phyloP scores from a whole-genome alignment of 768 basidiomycete species.

The Sporobolomyces pararoseus region DNA sequence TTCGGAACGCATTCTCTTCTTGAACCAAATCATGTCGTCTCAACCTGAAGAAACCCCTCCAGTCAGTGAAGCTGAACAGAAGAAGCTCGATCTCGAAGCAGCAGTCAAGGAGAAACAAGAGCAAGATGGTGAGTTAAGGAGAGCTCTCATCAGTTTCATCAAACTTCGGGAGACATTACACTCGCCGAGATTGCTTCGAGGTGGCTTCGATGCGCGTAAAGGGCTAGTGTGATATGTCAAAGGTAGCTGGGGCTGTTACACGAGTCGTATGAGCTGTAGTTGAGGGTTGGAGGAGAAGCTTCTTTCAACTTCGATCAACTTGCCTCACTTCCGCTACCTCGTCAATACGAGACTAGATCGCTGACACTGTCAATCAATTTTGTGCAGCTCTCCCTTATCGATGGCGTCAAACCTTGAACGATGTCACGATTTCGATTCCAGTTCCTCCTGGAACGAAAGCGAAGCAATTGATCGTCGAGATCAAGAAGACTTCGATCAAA shows the following conservation, averaged over 20 bases:
- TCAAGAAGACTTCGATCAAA: constrained; percentile 77
- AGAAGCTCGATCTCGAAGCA: constrained; percentile 65
- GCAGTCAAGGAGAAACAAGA: constrained; percentile 68
- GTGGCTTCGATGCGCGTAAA: background rate
- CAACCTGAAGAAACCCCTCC: constrained; percentile 55
- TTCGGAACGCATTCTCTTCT: background rate
- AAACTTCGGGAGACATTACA: background rate
- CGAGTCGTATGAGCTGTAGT: no score
- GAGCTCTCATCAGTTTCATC: background rate
- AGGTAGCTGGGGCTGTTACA: no score
- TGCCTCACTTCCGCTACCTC: background rate
- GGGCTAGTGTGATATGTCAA: no score
- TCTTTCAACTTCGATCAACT: background rate
- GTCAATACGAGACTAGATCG: background rate
- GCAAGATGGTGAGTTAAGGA: constrained; percentile 66
- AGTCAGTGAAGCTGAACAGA: constrained; percentile 69
- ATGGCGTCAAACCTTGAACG: constrained; percentile 86
- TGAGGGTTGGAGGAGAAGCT: no score
- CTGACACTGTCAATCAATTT: background rate
- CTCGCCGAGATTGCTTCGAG: background rate
- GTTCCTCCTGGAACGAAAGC: constrained; percentile 83
- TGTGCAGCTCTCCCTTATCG: constrained; percentile 64
- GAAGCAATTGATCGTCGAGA: constrained; percentile 65
- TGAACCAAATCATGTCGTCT: constrained; percentile 14
- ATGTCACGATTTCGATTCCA: constrained; percentile 75